Base-by-base conservation (phyloP, 2,329 filamentous ascomycete genomes). In the Metarhizium humberi region DNA sequence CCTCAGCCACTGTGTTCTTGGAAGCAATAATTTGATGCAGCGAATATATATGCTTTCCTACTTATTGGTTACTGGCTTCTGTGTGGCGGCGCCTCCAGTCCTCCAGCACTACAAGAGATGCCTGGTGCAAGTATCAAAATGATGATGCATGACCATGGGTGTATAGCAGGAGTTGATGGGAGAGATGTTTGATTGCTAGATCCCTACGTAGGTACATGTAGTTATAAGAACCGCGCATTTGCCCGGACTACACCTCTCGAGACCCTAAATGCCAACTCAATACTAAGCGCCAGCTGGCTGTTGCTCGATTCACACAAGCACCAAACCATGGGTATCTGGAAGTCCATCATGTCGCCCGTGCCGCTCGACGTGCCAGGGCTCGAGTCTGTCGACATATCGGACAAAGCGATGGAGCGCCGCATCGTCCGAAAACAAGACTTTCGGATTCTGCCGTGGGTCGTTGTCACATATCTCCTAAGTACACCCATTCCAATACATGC, bases 341-440 rank as follows among this genome's bases (percentile, higher is more conserved):
- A 57, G 8, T 58, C 51, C 2, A 55, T 62, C 2, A 18, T 62
- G 42, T 62, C 60, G 2, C 38, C 60, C 6, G 63, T 63, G 57
- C 66, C 66, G 36, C 58, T 69, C 20, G 66, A 68, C 60, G 64
- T 69, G 46, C 66, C 66, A n/a, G 61, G 61, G 51, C 61, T 68
- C 50, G 65, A 68, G 64, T 67, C 65, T 56, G 66, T 68, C 38
- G 66, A 68, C 53, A 63, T 69, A 48, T 62, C 64, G 29, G 67
- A 69, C 55, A 67, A 66, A 54, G 66, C 63, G 32, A 69, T 69
- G 66, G 67, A 69, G 58, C 64, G 57, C 56, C 61, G 67, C 6
- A 67, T 69, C 43, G 65, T 69, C 11, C 59, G 67, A 4, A 69
- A 69, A 29, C 67, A 69, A 49, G 67, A 69, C 49, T 32, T 68